These are phyloP conservation scores for Tetrastigma voinierianum DNA, from an alignment of 164 flowering plant species.

Conservation along the genomic window DNA sequence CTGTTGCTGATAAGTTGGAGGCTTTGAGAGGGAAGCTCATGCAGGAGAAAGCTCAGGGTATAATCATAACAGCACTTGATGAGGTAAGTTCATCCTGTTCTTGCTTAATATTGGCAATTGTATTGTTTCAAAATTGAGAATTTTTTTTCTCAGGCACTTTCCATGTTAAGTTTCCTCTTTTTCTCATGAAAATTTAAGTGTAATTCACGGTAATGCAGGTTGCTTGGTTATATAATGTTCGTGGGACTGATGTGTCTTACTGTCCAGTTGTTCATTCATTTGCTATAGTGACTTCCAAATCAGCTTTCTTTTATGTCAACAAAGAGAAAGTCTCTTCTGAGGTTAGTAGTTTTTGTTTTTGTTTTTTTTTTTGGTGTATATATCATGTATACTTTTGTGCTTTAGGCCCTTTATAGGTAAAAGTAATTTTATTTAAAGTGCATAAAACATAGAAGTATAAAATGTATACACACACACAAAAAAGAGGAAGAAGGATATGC, in stretches of 20 bases:
- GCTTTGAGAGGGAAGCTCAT: constrained; percentile 65
- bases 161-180: neutral
- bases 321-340: constrained; percentile 65
- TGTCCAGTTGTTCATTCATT: constrained; percentile 93
- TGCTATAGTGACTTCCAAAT: constrained; percentile 68
- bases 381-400: no score
- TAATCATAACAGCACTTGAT: constrained; percentile 75
- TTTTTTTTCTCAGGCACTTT: neutral
- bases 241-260: constrained; percentile 89
- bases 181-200: constrained; percentile 2
- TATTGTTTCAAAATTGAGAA: neutral
- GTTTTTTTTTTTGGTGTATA: neutral
- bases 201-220: constrained; percentile 47
- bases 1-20: constrained; percentile 72
- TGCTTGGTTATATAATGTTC: constrained; percentile 93
- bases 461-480: no score
- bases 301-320: constrained; percentile 92
- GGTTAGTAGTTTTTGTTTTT: constrained; percentile 41
- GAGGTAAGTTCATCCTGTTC: constrained; percentile 44
- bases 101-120: neutral
- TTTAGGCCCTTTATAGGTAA: no score
- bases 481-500: no score
- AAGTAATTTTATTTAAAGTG: no score
- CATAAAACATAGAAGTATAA: no score
- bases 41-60: constrained; percentile 63